Base-by-base conservation (phyloP, 1,139 yeast species). In the Taphrina communis region DNA sequence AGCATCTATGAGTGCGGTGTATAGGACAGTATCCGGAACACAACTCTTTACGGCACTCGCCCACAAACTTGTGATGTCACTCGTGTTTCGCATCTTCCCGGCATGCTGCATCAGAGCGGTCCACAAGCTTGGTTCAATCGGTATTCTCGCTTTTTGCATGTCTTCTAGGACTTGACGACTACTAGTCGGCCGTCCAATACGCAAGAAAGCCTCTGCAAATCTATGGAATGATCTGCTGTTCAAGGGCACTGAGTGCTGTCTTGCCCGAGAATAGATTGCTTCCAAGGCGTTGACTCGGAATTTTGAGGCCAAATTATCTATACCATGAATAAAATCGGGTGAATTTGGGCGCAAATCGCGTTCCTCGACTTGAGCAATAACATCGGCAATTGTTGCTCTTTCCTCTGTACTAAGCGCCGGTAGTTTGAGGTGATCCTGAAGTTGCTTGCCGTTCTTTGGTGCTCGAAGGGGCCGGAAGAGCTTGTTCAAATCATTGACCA, bases 161-260 rank as follows among this genome's bases (percentile, higher is more conserved):
- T 53, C 58, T 36, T 12, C 25, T 9, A 53, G 58, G 5, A 53
- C 42, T 14, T 35, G 14, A 12, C 58, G 58, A 35, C 36, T 38
- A 17, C 42, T 36, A 7, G 2, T 42, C 7, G 58, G 58, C 17
- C 58, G 58, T 2, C 58, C 58, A 17, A 53, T 35, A 7, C 58
- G 58, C n/a, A 53, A 42, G 25, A 53, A 53, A 19, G 44, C 58
- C 35, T 53, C 58, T 7, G 58, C 58, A 31, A 53, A 53, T 19
- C 35, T 53, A 25, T 53, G 41, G 11, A 11, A 53, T 9, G 58
- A 53, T n/a, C 21, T 17, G 12, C 58, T 38, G 21, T 31, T 25
- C 21, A 53, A 11, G 19, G 58, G 42, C 11, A 17, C 36, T 3
- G 41, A 6, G 21, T 53, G 58, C 12, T 19, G n/a, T n/a, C 11